phyloP scores from a whole-genome alignment of 768 basidiomycete species.

The Dentipellis fragilis region DNA sequence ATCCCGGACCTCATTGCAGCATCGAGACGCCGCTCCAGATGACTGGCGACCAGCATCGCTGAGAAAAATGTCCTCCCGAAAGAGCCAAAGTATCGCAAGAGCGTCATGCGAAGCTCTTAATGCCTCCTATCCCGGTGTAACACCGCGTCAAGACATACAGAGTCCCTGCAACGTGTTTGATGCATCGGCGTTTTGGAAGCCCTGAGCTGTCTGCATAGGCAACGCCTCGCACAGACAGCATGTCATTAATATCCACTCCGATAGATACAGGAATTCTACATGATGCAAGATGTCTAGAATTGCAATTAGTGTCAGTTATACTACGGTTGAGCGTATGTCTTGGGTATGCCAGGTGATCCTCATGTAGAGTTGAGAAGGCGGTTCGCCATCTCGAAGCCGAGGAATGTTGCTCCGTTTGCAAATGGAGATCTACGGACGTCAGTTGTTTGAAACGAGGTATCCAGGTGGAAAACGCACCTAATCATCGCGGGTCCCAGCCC shows the following conservation, averaged over 20 bases:
- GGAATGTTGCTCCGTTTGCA: conserved; percentile 94
- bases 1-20: too few relatives aligned
- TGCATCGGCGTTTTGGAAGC: too few relatives aligned
- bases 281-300: background rate
- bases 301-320: background rate
- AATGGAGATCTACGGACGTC: conserved; percentile 65
- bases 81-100: background rate
- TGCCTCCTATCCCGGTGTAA: background rate
- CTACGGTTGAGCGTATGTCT: background rate
- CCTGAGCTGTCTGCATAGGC: too few relatives aligned
- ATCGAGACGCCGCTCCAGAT: too few relatives aligned
- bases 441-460: conserved; percentile 2
- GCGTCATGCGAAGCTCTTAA: background rate
- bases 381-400: conserved; percentile 90
- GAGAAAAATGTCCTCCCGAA: too few relatives aligned
- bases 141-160: too few relatives aligned
- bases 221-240: too few relatives aligned
- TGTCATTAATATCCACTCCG: too few relatives aligned
- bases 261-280: too few relatives aligned
- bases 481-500: conserved; percentile 91
- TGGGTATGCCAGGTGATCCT: background rate
- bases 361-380: conserved; percentile 40
- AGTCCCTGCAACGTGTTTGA: too few relatives aligned
- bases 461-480: conserved; percentile 40
- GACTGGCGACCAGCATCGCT: too few relatives aligned